Percentiles rank a stretch among this genome's conserved stretches.
These are phyloP conservation scores for Kazachstania kunashirensis DNA, from an alignment of 805 yeast species.

Conservation along the genomic window DNA sequence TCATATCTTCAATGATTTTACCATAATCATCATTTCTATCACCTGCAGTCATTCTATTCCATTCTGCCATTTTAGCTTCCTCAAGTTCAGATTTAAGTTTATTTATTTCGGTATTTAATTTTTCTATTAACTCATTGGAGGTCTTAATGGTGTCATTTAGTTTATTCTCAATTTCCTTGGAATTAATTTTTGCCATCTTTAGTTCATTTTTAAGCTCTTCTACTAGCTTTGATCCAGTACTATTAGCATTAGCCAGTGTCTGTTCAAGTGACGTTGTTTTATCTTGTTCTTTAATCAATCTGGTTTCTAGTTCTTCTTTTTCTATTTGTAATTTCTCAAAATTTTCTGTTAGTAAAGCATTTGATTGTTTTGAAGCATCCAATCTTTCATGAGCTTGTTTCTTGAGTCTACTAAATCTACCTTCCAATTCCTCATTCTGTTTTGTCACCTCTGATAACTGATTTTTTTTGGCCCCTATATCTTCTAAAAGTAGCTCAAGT, in stretches of 20 bases:
- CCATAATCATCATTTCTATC: slow-evolving; percentile 21
- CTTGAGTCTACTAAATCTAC: slow-evolving; percentile 26
- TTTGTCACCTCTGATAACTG: slow-evolving; percentile 17
- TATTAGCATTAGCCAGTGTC: background rate
- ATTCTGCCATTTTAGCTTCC: slow-evolving; percentile 12
- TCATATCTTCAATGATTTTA: slow-evolving; percentile 21
- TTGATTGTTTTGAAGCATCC: slow-evolving; percentile 24
- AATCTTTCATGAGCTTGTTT: slow-evolving; percentile 30
- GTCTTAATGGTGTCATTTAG: slow-evolving; percentile 7
- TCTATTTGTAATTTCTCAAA: slow-evolving; percentile 26
- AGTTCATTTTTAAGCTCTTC: slow-evolving; percentile 11
- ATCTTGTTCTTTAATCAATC: slow-evolving; percentile 4
- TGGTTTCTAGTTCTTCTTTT: slow-evolving; percentile 30
- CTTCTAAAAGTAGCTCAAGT: slow-evolving; percentile 30
- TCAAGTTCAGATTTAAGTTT: slow-evolving; percentile 17
- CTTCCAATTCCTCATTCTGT: slow-evolving; percentile 28
- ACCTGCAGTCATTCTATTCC: slow-evolving; percentile 12
- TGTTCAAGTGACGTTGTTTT: slow-evolving; percentile 1
- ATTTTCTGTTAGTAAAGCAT: slow-evolving; percentile 33
- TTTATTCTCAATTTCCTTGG: slow-evolving; percentile 13
- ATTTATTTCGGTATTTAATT: slow-evolving; percentile 8
- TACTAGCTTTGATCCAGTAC: background rate
- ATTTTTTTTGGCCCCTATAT: slow-evolving; percentile 18
- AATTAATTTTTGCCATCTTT: slow-evolving; percentile 12
- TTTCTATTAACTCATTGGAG: slow-evolving; percentile 6